Percentiles rank a stretch among this genome's conserved stretches.
These are phyloP conservation scores for Leccinellum luteum DNA, from an alignment of 768 basidiomycete species.

Conservation along the genomic window DNA sequence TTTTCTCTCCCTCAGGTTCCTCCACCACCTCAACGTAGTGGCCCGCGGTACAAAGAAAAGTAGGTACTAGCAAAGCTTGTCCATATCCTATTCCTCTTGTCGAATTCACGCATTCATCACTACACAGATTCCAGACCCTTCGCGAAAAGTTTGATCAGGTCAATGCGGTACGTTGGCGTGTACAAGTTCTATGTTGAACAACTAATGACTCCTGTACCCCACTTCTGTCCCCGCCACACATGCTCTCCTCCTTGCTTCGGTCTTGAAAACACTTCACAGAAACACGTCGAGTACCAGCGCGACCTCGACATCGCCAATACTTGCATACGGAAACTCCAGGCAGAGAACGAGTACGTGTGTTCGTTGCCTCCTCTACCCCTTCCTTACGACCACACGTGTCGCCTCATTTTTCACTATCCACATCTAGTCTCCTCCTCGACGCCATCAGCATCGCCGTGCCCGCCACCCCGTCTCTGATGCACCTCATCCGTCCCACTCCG, in stretches of 20 bases:
- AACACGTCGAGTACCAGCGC: constrained; percentile 25
- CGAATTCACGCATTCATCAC: neutral
- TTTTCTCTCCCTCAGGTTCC: constrained; percentile 9
- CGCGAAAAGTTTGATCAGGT: constrained; percentile 35
- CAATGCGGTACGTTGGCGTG: constrained; percentile 23
- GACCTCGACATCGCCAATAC: constrained; percentile 28
- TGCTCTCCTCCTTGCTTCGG: neutral
- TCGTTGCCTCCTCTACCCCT: neutral
- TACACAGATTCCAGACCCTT: constrained; percentile 26
- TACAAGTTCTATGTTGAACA: neutral
- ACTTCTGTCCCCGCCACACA: neutral
- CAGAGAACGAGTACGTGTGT: constrained; percentile 31
- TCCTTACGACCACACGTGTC: no score
- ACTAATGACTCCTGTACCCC: neutral
- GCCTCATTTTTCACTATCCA: neutral
- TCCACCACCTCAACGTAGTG: constrained; percentile 15
- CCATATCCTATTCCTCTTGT: neutral
- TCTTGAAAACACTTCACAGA: constrained; percentile 7
- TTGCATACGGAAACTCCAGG: constrained; percentile 29
- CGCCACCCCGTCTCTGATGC: constrained; percentile 31
- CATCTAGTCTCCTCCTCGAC: constrained; percentile 30
- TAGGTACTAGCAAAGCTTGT: constrained; percentile 3
- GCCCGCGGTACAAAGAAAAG: constrained; percentile 33
- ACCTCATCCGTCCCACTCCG: constrained; percentile 30
- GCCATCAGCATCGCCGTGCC: constrained; percentile 33